phyloP scores from a whole-genome alignment of 1,139 yeast genomes.

The Debaryomycetaceae sp. region DNA sequence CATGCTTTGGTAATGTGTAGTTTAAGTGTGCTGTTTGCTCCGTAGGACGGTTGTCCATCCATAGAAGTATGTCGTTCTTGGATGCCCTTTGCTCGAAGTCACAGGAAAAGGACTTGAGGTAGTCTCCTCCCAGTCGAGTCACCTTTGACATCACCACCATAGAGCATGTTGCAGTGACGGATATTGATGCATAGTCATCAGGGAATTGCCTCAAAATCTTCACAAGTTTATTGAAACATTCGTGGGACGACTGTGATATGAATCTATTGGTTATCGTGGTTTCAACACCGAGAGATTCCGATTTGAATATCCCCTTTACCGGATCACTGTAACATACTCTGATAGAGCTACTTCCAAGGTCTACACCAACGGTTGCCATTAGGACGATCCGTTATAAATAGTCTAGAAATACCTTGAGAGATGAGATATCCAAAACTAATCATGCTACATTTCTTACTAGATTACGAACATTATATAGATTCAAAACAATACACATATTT shows the following conservation, averaged over 20 bases:
- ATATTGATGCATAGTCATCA: conserved; percentile 14
- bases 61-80: conserved; percentile 41
- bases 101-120: conserved; percentile 26
- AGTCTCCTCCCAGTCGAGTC: conserved; percentile 8
- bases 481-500: neutral
- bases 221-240: conserved; percentile 24
- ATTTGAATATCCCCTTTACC: neutral
- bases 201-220: conserved; percentile 6
- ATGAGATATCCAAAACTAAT: no score
- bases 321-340: conserved; percentile 17
- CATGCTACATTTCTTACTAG: no score
- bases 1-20: conserved; percentile 9
- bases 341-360: conserved; percentile 53
- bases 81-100: conserved; percentile 11
- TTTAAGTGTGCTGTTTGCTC: conserved; percentile 33
- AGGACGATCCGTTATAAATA: no score
- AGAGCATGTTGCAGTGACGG: conserved; percentile 53
- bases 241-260: conserved; percentile 42
- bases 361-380: conserved; percentile 39
- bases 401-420: no score
- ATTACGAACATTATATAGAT: neutral
- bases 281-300: conserved; percentile 11
- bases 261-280: conserved; percentile 9
- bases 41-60: conserved; percentile 56
- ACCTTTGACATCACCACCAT: conserved; percentile 36